Evolutionary conservation across 2,329 filamentous ascomycete species (phyloP).

Genomic region (Trichoderma koningii): DNA sequence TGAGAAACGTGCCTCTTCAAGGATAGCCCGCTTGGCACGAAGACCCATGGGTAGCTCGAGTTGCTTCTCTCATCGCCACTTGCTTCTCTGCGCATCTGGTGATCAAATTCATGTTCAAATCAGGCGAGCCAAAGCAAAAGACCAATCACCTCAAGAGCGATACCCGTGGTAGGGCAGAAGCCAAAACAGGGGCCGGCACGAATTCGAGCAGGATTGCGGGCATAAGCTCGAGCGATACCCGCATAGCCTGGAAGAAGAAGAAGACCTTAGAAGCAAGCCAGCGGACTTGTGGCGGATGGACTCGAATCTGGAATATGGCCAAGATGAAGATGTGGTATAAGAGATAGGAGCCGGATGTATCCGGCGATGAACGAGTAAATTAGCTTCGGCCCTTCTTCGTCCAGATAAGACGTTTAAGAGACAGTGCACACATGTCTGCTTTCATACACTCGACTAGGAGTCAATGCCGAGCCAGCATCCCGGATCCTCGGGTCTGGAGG

Average conservation of each 20-base stretch:
- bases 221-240: constrained; percentile 67
- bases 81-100: constrained; percentile 65
- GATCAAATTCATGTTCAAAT: constrained; percentile 58
- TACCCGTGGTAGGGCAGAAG: constrained; percentile 50
- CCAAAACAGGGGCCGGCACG: constrained; percentile 47
- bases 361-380: constrained; percentile 9
- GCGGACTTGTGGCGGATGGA: constrained; percentile 42
- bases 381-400: background rate
- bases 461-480: background rate
- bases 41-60: constrained; percentile 66
- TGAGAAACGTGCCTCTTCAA: constrained; percentile 48
- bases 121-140: constrained; percentile 35
- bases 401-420: background rate
- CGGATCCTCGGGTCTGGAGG: background rate
- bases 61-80: constrained; percentile 63
- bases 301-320: constrained; percentile 56
- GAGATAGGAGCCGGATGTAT: constrained; percentile 61
- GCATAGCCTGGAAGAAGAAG: constrained; percentile 56
- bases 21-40: constrained; percentile 66
- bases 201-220: constrained; percentile 64
- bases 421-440: background rate
- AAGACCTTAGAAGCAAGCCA: constrained; percentile 44
- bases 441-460: background rate
- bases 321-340: constrained; percentile 61
- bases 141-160: constrained; percentile 58